A percentile compares a stretch with the other conserved stretches of the same genome.
These are phyloP conservation scores for Austroboletus niveus DNA, from an alignment of 1,284 basidiomycete genomes.

Conservation along the genomic window DNA sequence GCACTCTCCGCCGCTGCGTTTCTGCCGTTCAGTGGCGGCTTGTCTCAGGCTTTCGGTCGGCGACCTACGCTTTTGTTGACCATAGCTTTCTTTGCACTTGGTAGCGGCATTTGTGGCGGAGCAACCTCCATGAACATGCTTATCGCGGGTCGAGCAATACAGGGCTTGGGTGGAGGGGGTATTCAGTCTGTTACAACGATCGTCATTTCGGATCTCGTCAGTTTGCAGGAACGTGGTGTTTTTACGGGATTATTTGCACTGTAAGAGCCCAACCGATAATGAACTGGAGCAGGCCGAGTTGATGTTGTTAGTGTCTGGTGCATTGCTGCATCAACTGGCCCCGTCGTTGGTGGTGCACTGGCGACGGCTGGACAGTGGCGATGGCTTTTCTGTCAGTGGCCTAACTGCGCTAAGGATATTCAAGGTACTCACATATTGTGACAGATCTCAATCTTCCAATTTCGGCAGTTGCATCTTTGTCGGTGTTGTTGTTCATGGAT, in stretches of 20 bases:
- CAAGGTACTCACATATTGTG: no score
- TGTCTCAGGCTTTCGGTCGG: conserved; percentile 31
- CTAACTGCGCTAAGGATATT: no score
- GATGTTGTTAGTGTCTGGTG: neutral
- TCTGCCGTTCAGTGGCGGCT: conserved; percentile 29
- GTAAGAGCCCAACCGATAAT: no score
- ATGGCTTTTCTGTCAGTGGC: conserved; percentile 36
- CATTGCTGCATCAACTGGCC: conserved; percentile 25
- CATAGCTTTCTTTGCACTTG: conserved; percentile 8
- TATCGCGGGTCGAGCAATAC: no score
- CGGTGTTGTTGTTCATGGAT: neutral
- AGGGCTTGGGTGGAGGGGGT: no score
- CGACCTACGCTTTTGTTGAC: conserved; percentile 31
- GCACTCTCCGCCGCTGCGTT: conserved; percentile 27
- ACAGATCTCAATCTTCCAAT: conserved; percentile 10
- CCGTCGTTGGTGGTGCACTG: conserved; percentile 38
- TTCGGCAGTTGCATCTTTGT: neutral
- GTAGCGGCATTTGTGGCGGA: no score
- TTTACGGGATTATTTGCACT: no score
- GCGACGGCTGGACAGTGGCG: conserved; percentile 35
- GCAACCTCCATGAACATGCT: no score
- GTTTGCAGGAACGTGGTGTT: no score
- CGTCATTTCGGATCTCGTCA: no score
- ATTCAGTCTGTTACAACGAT: no score
- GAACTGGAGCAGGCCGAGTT: no score